These are phyloP conservation scores for Penicillium sp. DNA, from an alignment of 2,329 filamentous ascomycete species.

Conservation along the genomic window DNA sequence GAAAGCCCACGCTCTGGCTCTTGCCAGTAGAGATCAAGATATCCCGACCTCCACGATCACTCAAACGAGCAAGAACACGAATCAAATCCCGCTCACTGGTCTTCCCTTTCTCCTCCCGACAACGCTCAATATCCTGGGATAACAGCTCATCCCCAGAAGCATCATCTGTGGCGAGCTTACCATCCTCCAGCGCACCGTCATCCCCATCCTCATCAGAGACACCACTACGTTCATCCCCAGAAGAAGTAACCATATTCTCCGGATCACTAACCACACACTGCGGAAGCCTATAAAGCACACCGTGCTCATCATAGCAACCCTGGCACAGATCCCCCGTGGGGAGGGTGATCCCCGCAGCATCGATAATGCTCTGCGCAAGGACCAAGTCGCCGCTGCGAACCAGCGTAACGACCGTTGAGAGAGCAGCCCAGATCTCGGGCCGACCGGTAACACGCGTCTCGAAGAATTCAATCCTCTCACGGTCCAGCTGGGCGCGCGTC, in stretches of 20 bases:
- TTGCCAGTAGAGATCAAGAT: conserved; percentile 56
- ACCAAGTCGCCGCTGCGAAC: conserved; percentile 60
- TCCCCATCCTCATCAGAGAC: conserved; percentile 21
- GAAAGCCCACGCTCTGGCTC: conserved; percentile 60
- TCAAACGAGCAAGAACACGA: conserved; percentile 60
- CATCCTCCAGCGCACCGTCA: conserved; percentile 28
- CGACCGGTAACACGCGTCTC: conserved; percentile 80
- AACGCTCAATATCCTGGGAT: conserved; percentile 39
- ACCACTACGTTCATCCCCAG: conserved; percentile 16
- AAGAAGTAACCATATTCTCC: conserved; percentile 46
- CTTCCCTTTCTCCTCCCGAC: conserved; percentile 59
- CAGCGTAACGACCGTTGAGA: conserved; percentile 64
- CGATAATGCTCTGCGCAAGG: conserved; percentile 75
- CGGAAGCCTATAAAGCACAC: conserved; percentile 66
- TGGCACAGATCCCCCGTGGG: conserved; percentile 69
- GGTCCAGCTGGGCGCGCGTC: conserved; percentile 65
- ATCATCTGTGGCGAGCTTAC: conserved; percentile 36
- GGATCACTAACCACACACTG: conserved; percentile 68
- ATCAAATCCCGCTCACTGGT: conserved; percentile 55
- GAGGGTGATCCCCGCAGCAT: conserved; percentile 71
- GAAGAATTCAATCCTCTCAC: conserved; percentile 79
- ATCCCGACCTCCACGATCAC: conserved; percentile 62
- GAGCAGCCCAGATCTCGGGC: conserved; percentile 73
- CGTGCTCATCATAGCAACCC: conserved; percentile 67
- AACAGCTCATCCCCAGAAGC: conserved; percentile 41